Conservation (phyloP, 306 rosid genomes). For the Vigna reflexopilosa region DNA sequence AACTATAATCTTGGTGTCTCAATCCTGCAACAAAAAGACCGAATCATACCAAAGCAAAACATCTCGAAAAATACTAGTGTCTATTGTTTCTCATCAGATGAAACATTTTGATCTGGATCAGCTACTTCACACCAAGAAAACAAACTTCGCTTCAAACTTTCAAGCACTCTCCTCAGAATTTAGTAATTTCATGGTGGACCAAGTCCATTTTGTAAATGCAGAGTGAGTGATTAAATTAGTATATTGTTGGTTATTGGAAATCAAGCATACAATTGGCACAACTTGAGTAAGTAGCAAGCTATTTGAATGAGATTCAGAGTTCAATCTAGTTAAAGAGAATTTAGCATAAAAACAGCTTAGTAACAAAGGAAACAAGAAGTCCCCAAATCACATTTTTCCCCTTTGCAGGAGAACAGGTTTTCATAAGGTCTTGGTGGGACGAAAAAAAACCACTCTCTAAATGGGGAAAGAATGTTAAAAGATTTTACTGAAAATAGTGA, state of each 20-base stretch:
- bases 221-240: not conserved
- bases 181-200: not conserved
- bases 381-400: not conserved
- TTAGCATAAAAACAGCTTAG: not conserved
- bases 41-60: slow-evolving; percentile 35
- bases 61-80: not conserved
- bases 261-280: not conserved
- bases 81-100: not conserved
- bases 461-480: not conserved
- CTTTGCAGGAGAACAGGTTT: not conserved
- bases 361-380: not conserved
- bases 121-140: slow-evolving; percentile 8
- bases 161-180: not conserved
- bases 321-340: not conserved
- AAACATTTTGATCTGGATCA: slow-evolving; percentile 6
- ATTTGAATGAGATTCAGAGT: not conserved
- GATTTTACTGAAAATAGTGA: not conserved
- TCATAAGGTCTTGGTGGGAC: not conserved
- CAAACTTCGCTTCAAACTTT: not conserved
- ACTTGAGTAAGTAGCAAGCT: not conserved
- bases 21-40: slow-evolving; percentile 54
- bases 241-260: slow-evolving; percentile 5
- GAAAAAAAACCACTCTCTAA: not conserved
- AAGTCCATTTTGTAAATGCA: not conserved
- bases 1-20: slow-evolving; percentile 22